Percentiles rank a stretch among this genome's conserved stretches.
Evolutionary conservation across 345 rosid species (phyloP).

Genomic region (Carallia pectinifolia): DNA sequence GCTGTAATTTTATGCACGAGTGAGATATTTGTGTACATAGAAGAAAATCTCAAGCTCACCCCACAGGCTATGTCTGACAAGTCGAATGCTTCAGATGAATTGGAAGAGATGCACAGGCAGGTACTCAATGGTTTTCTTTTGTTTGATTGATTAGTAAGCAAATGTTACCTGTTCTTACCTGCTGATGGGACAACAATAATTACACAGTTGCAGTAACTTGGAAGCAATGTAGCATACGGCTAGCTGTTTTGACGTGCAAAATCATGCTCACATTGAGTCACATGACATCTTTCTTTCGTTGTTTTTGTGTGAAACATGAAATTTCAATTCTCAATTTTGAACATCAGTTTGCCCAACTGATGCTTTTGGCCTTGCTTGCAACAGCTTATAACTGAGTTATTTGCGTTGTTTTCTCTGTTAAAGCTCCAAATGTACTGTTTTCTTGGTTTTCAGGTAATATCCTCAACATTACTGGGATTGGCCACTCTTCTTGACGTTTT

Average conservation of each 20-base stretch:
- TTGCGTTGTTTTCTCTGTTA: neutral
- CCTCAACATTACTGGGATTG: constrained; percentile 82
- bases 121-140: constrained; percentile 33
- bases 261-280: too few relatives aligned
- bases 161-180: too few relatives aligned
- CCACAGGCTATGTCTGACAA: constrained; percentile 77
- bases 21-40: constrained; percentile 78
- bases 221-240: too few relatives aligned
- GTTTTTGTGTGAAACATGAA: too few relatives aligned
- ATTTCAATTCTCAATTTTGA: too few relatives aligned
- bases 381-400: neutral
- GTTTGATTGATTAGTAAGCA: neutral
- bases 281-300: too few relatives aligned
- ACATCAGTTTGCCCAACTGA: too few relatives aligned
- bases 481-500: constrained; percentile 83
- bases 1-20: constrained; percentile 68
- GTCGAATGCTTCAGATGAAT: constrained; percentile 79
- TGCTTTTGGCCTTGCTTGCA: neutral
- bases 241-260: too few relatives aligned
- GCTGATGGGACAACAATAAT: too few relatives aligned
- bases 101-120: constrained; percentile 94
- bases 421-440: constrained; percentile 17
- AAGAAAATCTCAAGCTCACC: constrained; percentile 87
- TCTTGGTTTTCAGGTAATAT: constrained; percentile 59
- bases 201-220: too few relatives aligned